A percentile compares a stretch with the other conserved stretches of the same genome.
phyloP scores from a whole-genome alignment of 805 yeast genomes.

The Kuraishia cidri region DNA sequence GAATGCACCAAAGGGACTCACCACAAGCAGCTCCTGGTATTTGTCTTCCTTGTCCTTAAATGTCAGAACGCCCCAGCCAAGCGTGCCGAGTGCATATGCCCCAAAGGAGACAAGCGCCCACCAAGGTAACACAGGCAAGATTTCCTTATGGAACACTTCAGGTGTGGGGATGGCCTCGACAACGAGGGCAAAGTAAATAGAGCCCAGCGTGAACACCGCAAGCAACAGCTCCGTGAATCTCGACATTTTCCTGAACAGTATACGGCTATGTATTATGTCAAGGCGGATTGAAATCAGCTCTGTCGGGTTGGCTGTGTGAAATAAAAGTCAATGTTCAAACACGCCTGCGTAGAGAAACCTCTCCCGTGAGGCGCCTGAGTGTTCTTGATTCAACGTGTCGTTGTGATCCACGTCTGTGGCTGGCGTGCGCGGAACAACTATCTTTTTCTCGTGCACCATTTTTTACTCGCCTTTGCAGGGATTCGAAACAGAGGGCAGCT shows the following conservation, averaged over 20 bases:
- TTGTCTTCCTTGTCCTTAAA: slow-evolving; percentile 66
- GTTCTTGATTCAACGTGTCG: too few species aligned
- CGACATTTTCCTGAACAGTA: too few species aligned
- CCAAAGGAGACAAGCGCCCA: slow-evolving; percentile 67
- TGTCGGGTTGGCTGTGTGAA: too few species aligned
- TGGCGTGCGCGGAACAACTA: too few species aligned
- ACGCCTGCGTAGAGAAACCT: too few species aligned
- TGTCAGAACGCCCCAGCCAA: slow-evolving; percentile 61
- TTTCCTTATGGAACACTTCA: slow-evolving; percentile 34
- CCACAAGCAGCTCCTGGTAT: slow-evolving; percentile 46
- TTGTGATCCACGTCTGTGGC: too few species aligned
- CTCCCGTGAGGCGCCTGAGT: too few species aligned
- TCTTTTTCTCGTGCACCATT: too few species aligned
- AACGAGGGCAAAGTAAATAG: slow-evolving; percentile 43
- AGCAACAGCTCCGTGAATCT: slow-evolving; percentile 55
- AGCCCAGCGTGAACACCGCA: slow-evolving; percentile 32
- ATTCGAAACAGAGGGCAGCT: too few species aligned
- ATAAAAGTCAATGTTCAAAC: too few species aligned
- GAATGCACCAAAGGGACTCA: slow-evolving; percentile 1
- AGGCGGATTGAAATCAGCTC: too few species aligned
- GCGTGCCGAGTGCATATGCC: slow-evolving; percentile 54
- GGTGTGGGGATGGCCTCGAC: slow-evolving; percentile 48
- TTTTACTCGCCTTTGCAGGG: too few species aligned
- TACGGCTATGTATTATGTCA: not conserved
- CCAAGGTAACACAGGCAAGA: slow-evolving; percentile 60